Evolutionary conservation across 2,329 filamentous ascomycete species (phyloP).

Genomic region (Huntiella moniliformis): DNA sequence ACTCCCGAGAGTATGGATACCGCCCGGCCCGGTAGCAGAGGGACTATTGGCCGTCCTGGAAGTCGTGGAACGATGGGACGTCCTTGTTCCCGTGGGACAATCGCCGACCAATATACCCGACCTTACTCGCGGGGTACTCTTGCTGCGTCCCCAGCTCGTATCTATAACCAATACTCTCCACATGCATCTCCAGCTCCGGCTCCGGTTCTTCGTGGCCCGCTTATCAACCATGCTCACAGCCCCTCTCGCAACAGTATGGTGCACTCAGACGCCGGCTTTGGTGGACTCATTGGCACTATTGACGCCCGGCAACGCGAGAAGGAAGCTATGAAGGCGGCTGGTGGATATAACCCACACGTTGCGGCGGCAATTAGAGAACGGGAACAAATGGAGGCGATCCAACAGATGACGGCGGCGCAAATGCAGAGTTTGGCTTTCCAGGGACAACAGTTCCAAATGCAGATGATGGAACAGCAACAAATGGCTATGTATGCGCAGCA

Average conservation of each 20-base stretch:
- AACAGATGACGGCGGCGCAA: conserved; percentile 10
- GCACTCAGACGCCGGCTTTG: background rate
- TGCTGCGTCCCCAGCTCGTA: conserved; percentile 16
- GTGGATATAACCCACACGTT: conserved; percentile 49
- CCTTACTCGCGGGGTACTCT: conserved; percentile 28
- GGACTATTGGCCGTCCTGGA: conserved; percentile 17
- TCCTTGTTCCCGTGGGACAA: conserved; percentile 5
- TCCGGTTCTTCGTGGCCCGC: background rate
- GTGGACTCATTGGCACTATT: conserved; percentile 58
- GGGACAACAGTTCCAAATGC: conserved; percentile 18
- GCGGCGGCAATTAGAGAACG: conserved; percentile 54
- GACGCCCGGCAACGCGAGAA: conserved; percentile 64
- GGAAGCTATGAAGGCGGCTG: conserved; percentile 44
- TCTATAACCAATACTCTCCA: conserved; percentile 20
- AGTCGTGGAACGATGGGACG: conserved; percentile 23
- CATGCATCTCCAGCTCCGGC: conserved; percentile 23
- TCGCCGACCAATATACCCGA: conserved; percentile 18
- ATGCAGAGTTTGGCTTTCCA: conserved; percentile 18
- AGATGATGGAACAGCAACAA: conserved; percentile 18
- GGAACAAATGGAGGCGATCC: conserved; percentile 28
- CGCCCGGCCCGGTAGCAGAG: background rate
- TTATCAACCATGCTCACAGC: background rate
- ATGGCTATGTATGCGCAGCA: conserved; percentile 14
- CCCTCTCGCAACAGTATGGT: background rate
- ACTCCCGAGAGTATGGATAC: conserved; percentile 9